Conservation (phyloP, 2,329 filamentous ascomycete species). For the Seiridium unicorne region DNA sequence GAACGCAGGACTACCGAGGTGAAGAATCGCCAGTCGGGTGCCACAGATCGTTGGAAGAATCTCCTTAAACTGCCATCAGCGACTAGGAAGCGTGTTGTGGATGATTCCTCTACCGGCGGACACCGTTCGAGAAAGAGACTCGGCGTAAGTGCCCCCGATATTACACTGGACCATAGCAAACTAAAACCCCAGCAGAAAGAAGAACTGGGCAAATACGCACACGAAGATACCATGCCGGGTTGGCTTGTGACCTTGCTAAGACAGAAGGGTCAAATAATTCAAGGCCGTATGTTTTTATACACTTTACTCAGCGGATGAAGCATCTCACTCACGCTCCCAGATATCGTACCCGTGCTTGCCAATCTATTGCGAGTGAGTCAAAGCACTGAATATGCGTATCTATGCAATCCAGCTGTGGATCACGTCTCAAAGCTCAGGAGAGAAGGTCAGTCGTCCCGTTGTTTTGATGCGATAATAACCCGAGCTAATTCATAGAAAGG, state of each 20-base stretch:
- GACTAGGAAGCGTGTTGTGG: not conserved
- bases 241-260: constrained; percentile 65
- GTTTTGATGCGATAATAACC: not conserved
- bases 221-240: constrained; percentile 72
- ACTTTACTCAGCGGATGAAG: not conserved
- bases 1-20: not conserved
- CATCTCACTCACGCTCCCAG: constrained; percentile 25
- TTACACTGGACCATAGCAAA: not conserved
- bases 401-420: constrained; percentile 73
- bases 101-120: not conserved
- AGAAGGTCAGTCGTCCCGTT: constrained; percentile 51
- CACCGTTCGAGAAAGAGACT: constrained; percentile 19
- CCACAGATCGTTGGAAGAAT: constrained; percentile 24
- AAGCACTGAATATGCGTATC: constrained; percentile 67
- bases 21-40: not conserved
- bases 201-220: constrained; percentile 70
- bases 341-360: constrained; percentile 61
- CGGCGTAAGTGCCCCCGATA: constrained; percentile 27
- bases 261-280: constrained; percentile 53
- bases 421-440: constrained; percentile 80
- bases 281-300: constrained; percentile 36
- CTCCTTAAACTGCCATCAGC: constrained; percentile 26
- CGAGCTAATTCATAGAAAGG: constrained; percentile 42
- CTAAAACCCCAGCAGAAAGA: constrained; percentile 38
- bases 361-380: constrained; percentile 64